Evolutionary conservation across 1,284 basidiomycete genomes (phyloP), one percentile per base, ranked within the genome.

Genomic region (Tilletia walkeri): DNA sequence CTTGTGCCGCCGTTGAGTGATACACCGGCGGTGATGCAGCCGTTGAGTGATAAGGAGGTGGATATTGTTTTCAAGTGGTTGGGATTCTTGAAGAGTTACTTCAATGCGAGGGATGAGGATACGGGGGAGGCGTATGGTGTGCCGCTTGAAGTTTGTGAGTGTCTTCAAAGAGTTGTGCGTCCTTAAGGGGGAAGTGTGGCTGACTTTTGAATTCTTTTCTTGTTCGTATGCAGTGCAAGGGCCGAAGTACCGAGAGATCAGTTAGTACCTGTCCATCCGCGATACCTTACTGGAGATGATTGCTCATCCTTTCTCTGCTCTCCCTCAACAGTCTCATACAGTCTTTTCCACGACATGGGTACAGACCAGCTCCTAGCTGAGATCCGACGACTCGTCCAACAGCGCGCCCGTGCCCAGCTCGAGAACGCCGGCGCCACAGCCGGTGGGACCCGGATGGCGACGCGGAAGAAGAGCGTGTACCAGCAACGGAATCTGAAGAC

Each of bases 11-110:
- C 95, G 0, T 85, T 99, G 69, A 93, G 92, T 5, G 94, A 96
- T 74, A 86, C 89, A n/a, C 87, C 90, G 9, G 94, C 93, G 69
- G 91, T 92, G 70, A 92, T 98, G 93, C 90, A 91, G 75, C 91
- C 94, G 14, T 84, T 99, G 78, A 90, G 88, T 47, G 95, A 96
- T 79, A 94, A 95, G 85, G 95, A 98, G 85, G 92, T 98, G 38
- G 95, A 98, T 81, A 91, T 99, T 69, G 95, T 95, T 10, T 94
- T 98, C 86, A 96, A 95, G 82, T 99, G 96, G 96, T 85, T 98
- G 67, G 94, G 93, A 30, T 73, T 66, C 69, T 67, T 99, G 80
- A 88, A 91, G 69, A 93, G 95, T 84, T 99, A 95, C 86, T 97
- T 98, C 86, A 90, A 96, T 82, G 94, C 93, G 10, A 91, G 90